Base-by-base conservation (phyloP, 176 grass and related monocot species). In the Carex myosuroides region DNA sequence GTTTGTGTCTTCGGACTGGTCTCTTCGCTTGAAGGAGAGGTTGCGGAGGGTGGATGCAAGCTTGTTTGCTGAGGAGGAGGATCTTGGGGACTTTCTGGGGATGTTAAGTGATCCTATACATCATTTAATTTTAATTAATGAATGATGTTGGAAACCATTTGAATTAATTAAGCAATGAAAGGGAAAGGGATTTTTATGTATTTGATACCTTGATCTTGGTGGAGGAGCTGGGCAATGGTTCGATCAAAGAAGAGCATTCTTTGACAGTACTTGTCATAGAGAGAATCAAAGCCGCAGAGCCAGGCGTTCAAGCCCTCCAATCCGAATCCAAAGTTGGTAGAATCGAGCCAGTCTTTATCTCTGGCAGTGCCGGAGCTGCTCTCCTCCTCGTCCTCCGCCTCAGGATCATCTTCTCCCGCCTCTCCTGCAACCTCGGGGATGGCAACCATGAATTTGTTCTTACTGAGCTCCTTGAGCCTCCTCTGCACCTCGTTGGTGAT, bases 361-460 rank as follows among this genome's bases (percentile, higher is more conserved):
- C 86, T 81, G 84, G 64, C 94, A 89, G 93, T 91, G 46, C 89
- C 91, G 0, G 92, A 87, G 56, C 86, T 93, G 5, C 88, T 91
- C 12, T 50, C 6, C 59, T 88, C 92, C 69, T 95, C 91, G 6
- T 89, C 92, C 2, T 78, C 87, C 20, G 84, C 88, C 1, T 87
- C 94, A 3, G 77, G 37, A 39, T 39, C 86, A 9, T 89, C 75
- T 11, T 85, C 87, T 52, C 88, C 86, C 39, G 91, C 92, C 52
- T 88, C 86, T 72, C 89, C 91, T 0, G 91, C 90, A 35, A 80
- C 86, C 81, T 91, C 92, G 0, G 96, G 96, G 39, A 99, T 99
- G 20, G 93, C 85, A 60, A 99, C 96, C 96, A 99, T 93, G 91
- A 99, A 95, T 42, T 85, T 93, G 88, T 92, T 93, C 89, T 94